phyloP scores from a whole-genome alignment of 306 rosid species.

The Prosopis cineraria region DNA sequence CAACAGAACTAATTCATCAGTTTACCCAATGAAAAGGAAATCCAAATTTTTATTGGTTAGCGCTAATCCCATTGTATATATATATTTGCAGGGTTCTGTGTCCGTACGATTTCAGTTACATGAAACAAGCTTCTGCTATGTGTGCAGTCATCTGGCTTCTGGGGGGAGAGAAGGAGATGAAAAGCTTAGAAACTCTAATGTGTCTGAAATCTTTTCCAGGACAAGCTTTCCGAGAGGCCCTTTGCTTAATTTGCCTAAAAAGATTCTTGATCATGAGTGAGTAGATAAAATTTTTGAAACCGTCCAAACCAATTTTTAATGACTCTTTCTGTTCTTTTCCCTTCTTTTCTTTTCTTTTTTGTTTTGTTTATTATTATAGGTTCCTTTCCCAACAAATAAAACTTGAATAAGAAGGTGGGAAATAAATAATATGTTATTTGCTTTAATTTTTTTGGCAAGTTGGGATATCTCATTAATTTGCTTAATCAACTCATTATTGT shows the following conservation, averaged over 20 bases:
- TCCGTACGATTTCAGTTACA: conserved; percentile 76
- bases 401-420: conserved; percentile 37
- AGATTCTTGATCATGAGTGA: conserved; percentile 80
- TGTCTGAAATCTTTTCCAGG: conserved; percentile 67
- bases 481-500: conserved; percentile 32
- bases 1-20: conserved; percentile 1
- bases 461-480: neutral
- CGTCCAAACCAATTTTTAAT: conserved; percentile 34
- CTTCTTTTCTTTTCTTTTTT: conserved; percentile 1
- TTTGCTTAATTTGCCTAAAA: conserved; percentile 67
- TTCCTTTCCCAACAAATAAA: conserved; percentile 32
- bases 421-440: conserved; percentile 21
- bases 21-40: conserved; percentile 11
- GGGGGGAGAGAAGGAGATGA: conserved; percentile 79
- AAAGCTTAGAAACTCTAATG: conserved; percentile 73
- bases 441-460: conserved; percentile 22
- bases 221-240: conserved; percentile 74
- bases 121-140: conserved; percentile 86
- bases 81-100: conserved; percentile 73
- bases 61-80: neutral
- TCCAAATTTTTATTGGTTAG: conserved; percentile 6
- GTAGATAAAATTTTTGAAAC: conserved; percentile 37
- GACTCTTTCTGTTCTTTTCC: neutral
- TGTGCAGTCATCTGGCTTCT: conserved; percentile 87
- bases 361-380: conserved; percentile 30